phyloP scores from a whole-genome alignment of 768 basidiomycete species.

The Lactifluus rugatus region DNA sequence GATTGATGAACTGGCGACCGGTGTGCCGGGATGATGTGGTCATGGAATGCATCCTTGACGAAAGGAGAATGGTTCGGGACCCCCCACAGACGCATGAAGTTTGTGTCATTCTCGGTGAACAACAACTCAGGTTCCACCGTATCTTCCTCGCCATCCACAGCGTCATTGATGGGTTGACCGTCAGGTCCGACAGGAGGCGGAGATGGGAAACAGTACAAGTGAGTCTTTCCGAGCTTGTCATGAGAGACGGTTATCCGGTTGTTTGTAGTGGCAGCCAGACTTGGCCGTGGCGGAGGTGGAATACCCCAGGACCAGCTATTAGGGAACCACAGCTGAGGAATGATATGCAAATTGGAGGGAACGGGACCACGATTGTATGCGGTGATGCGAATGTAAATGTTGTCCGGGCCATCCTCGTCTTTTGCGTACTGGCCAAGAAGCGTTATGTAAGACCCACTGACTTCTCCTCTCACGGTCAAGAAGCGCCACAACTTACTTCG shows the following conservation, averaged over 20 bases:
- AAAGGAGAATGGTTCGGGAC: slow-evolving; percentile 74
- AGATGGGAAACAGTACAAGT: slow-evolving; percentile 84
- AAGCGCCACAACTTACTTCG: slow-evolving; percentile 49
- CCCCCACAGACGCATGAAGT: slow-evolving; percentile 84
- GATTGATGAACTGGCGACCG: slow-evolving; percentile 40
- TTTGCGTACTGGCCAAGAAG: slow-evolving; percentile 82
- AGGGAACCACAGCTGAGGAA: slow-evolving; percentile 95
- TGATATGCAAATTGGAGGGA: slow-evolving; percentile 83
- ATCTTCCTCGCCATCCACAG: slow-evolving; percentile 54
- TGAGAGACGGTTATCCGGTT: slow-evolving; percentile 66
- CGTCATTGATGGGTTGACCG: slow-evolving; percentile 38
- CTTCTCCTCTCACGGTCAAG: no score
- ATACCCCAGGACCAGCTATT: slow-evolving; percentile 97
- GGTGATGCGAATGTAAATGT: slow-evolving; percentile 87
- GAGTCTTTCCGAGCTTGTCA: slow-evolving; percentile 60
- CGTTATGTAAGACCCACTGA: no score
- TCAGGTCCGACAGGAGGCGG: slow-evolving; percentile 80
- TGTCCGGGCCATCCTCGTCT: slow-evolving; percentile 85
- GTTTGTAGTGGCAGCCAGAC: slow-evolving; percentile 44
- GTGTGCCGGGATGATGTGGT: slow-evolving; percentile 87
- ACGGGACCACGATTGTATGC: slow-evolving; percentile 96
- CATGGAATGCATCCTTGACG: slow-evolving; percentile 97
- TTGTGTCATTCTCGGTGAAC: slow-evolving; percentile 97
- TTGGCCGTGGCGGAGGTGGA: slow-evolving; percentile 57
- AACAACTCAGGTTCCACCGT: slow-evolving; percentile 74